phyloP scores from a whole-genome alignment of 345 rosid species.

The Punica granatum region DNA sequence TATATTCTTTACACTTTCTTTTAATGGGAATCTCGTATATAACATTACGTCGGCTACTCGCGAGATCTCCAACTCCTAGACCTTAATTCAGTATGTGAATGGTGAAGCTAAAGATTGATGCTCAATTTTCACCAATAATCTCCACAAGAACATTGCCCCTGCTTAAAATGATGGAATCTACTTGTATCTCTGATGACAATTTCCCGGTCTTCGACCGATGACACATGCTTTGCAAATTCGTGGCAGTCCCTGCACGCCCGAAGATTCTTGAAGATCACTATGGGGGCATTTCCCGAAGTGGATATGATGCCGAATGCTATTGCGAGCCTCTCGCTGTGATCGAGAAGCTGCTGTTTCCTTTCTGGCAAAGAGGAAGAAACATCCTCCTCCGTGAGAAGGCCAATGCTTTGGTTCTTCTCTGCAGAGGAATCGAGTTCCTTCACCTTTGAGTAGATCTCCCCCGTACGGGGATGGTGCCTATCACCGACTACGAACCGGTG shows the following conservation, averaged over 20 bases:
- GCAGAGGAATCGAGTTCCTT: constrained; percentile 29
- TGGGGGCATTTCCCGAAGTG: constrained; percentile 28
- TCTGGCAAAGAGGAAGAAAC: constrained; percentile 32
- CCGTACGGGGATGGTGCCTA: constrained; percentile 53
- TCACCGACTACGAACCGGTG: constrained; percentile 72
- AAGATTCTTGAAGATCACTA: constrained; percentile 66
- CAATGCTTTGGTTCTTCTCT: constrained; percentile 10
- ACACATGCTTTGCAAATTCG: constrained; percentile 60
- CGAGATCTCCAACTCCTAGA: too few species aligned
- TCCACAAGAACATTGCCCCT: constrained; percentile 65
- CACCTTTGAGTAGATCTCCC: constrained; percentile 49
- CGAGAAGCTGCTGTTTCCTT: constrained; percentile 50
- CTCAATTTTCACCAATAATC: constrained; percentile 41
- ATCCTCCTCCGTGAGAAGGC: constrained; percentile 29
- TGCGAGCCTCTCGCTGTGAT: constrained; percentile 76
- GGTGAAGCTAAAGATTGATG: neutral
- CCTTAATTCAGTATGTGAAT: too few species aligned
- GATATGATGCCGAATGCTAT: constrained; percentile 64
- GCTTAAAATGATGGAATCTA: constrained; percentile 67
- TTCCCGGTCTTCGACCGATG: constrained; percentile 38
- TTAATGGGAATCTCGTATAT: too few species aligned
- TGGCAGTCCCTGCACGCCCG: constrained; percentile 68
- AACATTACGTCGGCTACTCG: too few species aligned
- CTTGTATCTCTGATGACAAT: constrained; percentile 52
- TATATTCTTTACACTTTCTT: too few species aligned